Evolutionary conservation across 768 basidiomycete genomes (phyloP).

Genomic region (Sarcodon sp.): DNA sequence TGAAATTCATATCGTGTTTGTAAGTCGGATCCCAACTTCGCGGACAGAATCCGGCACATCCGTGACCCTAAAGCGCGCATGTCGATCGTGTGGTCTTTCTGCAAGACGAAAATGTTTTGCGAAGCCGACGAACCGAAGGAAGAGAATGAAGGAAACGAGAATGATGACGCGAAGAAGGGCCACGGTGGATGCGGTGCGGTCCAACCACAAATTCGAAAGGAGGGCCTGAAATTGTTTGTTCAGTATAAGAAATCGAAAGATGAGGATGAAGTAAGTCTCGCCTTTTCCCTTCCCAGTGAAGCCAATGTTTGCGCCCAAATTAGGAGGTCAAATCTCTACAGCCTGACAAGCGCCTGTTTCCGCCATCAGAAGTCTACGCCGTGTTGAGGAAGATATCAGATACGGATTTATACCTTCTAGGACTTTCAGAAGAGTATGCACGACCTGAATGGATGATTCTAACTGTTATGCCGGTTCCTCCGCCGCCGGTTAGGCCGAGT

Average conservation of each 20-base stretch:
- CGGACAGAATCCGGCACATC: conserved; percentile 77
- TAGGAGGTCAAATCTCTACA: conserved; percentile 74
- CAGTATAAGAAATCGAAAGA: conserved; percentile 94
- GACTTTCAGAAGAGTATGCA: conserved; percentile 91
- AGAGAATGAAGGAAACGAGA: conserved; percentile 58
- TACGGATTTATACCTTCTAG: conserved; percentile 77
- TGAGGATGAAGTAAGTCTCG: conserved; percentile 76
- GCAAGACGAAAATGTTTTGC: conserved; percentile 83
- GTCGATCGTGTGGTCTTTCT: conserved; percentile 75
- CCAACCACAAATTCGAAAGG: conserved; percentile 86
- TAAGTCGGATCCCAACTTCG: conserved; percentile 79
- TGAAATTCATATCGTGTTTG: conserved; percentile 11
- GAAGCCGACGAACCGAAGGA: conserved; percentile 84
- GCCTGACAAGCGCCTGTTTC: conserved; percentile 72
- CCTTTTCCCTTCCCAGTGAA: conserved; percentile 1
- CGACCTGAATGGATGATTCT: conserved; percentile 99
- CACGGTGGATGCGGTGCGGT: conserved; percentile 96
- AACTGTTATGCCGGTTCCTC: conserved; percentile 94
- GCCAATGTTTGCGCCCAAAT: neutral
- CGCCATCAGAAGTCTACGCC: conserved; percentile 82
- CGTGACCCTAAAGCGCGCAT: conserved; percentile 81
- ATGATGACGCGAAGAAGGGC: conserved; percentile 71
- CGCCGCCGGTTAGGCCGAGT: conserved; percentile 94
- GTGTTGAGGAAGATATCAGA: conserved; percentile 95
- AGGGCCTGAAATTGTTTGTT: conserved; percentile 88